These are phyloP conservation scores for Kodamaea sp. DNA, from an alignment of 1,139 yeast genomes.

Conservation along the genomic window DNA sequence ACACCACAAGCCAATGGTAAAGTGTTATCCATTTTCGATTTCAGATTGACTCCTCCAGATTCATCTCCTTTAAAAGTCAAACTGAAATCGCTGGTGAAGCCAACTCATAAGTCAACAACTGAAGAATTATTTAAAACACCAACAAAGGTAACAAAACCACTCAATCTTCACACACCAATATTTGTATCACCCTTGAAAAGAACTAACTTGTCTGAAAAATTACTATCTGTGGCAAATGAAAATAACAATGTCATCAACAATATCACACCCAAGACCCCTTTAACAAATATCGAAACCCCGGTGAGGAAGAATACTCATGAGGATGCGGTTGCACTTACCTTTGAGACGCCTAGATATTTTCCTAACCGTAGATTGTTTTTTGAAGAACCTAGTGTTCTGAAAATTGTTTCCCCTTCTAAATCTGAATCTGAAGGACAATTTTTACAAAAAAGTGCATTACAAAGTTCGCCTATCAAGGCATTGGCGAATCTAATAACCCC, in stretches of 20 bases:
- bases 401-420: slow-evolving; percentile 3
- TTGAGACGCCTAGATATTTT: too few relatives aligned
- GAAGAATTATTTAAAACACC: slow-evolving; percentile 32
- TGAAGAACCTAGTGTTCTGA: background rate
- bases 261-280: background rate
- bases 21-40: slow-evolving; percentile 63
- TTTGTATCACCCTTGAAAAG: slow-evolving; percentile 7
- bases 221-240: slow-evolving; percentile 1
- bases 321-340: too few relatives aligned
- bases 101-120: background rate
- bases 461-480: slow-evolving; percentile 2
- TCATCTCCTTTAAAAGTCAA: slow-evolving; percentile 37
- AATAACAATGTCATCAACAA: slow-evolving; percentile 2
- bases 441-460: slow-evolving; percentile 2
- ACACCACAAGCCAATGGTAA: slow-evolving; percentile 74
- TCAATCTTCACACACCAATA: background rate
- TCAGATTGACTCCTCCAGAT: slow-evolving; percentile 44
- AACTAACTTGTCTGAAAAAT: slow-evolving; percentile 5
- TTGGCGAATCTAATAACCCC: slow-evolving; percentile 8
- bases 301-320: background rate
- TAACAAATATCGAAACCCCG: background rate
- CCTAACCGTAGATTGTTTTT: too few relatives aligned
- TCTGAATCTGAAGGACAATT: background rate
- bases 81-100: background rate
- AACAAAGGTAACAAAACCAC: slow-evolving; percentile 17